Percentiles rank a stretch among this genome's conserved stretches.
Conservation (phyloP, 148 eudicot genomes). For the Rhododendron simsii region DNA sequence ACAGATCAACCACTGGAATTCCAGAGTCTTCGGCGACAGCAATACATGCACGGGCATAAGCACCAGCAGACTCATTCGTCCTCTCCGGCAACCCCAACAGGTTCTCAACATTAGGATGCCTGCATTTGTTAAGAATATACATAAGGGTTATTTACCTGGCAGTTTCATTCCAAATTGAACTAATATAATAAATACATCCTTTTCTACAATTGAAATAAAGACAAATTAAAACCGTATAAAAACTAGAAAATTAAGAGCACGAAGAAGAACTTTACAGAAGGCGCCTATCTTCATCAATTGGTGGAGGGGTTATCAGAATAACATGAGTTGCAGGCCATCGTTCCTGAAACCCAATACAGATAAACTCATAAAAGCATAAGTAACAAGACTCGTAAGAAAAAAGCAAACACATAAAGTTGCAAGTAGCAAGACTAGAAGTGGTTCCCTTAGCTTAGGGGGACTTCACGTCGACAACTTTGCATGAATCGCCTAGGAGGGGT, state of each 20-base stretch:
- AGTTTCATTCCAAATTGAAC: neutral
- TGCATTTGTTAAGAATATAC: slow-evolving; percentile 18
- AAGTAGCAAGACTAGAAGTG: neutral
- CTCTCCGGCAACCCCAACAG: slow-evolving; percentile 62
- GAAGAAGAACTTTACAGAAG: slow-evolving; percentile 36
- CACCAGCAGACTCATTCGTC: slow-evolving; percentile 68
- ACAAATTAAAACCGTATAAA: neutral
- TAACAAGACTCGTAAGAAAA: neutral
- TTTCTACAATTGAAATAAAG: neutral
- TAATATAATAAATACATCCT: neutral
- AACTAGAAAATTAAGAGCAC: neutral
- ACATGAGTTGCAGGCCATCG: slow-evolving; percentile 51
- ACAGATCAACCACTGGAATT: slow-evolving; percentile 49
- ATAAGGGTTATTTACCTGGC: neutral
- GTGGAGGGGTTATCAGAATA: slow-evolving; percentile 77
- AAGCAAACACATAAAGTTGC: neutral
- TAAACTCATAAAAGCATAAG: neutral
- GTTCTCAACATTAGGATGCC: slow-evolving; percentile 51
- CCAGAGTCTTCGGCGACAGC: slow-evolving; percentile 53
- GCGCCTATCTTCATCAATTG: slow-evolving; percentile 79
- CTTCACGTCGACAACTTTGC: neutral
- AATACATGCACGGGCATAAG: slow-evolving; percentile 67
- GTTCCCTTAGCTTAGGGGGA: neutral
- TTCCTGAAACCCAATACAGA: slow-evolving; percentile 35
- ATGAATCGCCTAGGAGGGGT: neutral